Conservation (phyloP, 179 eudicot species). For the Heliamphora ciliata region DNA sequence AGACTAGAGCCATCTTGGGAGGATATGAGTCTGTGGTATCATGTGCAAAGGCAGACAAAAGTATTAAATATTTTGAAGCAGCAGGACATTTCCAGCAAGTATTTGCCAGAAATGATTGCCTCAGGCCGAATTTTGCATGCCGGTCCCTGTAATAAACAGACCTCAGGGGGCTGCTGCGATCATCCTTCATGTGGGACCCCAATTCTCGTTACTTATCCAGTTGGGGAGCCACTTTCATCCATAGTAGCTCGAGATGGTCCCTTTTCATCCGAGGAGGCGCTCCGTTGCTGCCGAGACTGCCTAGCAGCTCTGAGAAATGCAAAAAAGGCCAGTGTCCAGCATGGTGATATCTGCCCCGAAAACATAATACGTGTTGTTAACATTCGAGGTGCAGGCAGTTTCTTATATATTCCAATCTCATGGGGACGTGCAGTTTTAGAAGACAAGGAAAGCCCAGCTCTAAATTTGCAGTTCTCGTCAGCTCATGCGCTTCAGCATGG, state of each 20-base stretch:
- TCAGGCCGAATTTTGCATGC: constrained; percentile 70
- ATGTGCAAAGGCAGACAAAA: constrained; percentile 87
- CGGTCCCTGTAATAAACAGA: constrained; percentile 54
- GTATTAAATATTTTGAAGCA: constrained; percentile 63
- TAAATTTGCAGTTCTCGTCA: constrained; percentile 73
- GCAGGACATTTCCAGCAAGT: constrained; percentile 50
- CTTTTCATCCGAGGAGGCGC: constrained; percentile 57
- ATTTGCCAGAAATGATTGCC: constrained; percentile 62
- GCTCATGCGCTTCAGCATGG: constrained; percentile 79
- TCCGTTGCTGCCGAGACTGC: constrained; percentile 75
- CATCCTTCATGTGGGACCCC: constrained; percentile 85
- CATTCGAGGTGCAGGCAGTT: constrained; percentile 27
- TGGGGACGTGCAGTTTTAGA: constrained; percentile 92
- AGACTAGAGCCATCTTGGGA: constrained; percentile 82
- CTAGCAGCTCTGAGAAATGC: constrained; percentile 64
- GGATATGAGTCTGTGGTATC: constrained; percentile 94
- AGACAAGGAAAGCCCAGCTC: constrained; percentile 75
- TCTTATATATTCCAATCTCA: constrained; percentile 46
- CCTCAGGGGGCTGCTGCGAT: constrained; percentile 57
- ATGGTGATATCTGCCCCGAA: constrained; percentile 81
- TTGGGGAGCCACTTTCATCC: constrained; percentile 57
- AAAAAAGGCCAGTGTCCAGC: constrained; percentile 54
- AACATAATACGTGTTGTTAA: constrained; percentile 48
- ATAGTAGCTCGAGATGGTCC: constrained; percentile 47
- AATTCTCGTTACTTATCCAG: constrained; percentile 57